Evolutionary conservation across 2,329 filamentous ascomycete genomes (phyloP).

Genomic region (Simplicillium sp.): DNA sequence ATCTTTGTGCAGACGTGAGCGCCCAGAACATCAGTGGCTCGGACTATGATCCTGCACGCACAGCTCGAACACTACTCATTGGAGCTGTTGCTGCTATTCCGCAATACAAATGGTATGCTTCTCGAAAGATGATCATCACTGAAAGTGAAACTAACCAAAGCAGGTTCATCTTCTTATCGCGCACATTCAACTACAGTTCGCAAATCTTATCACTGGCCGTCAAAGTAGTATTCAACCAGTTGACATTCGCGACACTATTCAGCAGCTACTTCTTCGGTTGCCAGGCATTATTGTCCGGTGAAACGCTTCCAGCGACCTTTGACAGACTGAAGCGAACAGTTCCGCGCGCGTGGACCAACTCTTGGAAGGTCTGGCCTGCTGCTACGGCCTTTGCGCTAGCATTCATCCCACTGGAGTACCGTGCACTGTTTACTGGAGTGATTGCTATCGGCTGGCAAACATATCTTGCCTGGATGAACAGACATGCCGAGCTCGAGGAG

Average conservation of each 20-base stretch:
- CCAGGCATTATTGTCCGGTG: conserved; percentile 67
- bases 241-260: conserved; percentile 72
- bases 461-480: conserved; percentile 75
- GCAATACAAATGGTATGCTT: conserved; percentile 65
- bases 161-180: conserved; percentile 72
- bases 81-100: conserved; percentile 68
- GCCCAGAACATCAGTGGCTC: conserved; percentile 60
- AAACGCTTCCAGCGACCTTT: conserved; percentile 51
- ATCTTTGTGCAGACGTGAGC: conserved; percentile 66
- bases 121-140: neutral
- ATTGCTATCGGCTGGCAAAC: conserved; percentile 89
- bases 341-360: conserved; percentile 67
- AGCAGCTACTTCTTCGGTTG: conserved; percentile 76
- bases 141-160: neutral
- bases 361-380: conserved; percentile 78
- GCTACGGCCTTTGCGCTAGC: conserved; percentile 81
- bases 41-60: conserved; percentile 60
- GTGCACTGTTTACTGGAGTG: conserved; percentile 69
- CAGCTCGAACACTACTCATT: conserved; percentile 62
- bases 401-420: conserved; percentile 70
- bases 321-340: conserved; percentile 68
- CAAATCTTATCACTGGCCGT: conserved; percentile 59
- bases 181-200: conserved; percentile 76
- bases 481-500: conserved; percentile 52
- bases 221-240: conserved; percentile 75